These are phyloP conservation scores for Themeda triandra DNA, from an alignment of 176 grass and related monocot species.

Conservation along the genomic window DNA sequence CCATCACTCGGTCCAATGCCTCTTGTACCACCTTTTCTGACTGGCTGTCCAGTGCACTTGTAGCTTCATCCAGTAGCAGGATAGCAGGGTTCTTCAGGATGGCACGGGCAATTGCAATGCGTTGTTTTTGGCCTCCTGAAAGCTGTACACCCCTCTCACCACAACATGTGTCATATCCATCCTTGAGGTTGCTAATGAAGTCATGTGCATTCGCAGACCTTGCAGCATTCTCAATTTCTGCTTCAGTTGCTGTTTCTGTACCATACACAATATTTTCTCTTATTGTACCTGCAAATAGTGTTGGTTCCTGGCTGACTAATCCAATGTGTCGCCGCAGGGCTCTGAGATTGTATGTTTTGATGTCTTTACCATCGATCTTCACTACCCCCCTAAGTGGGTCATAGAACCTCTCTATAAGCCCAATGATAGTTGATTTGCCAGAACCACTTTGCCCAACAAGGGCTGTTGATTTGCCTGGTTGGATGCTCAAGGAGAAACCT, in stretches of 20 bases:
- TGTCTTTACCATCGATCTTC: constrained; percentile 70
- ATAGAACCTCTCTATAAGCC: constrained; percentile 93
- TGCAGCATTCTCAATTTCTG: constrained; percentile 77
- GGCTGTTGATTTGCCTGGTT: constrained; percentile 83
- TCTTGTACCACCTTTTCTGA: constrained; percentile 90
- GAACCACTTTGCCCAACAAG: constrained; percentile 95
- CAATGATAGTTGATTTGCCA: constrained; percentile 93
- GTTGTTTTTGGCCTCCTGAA: constrained; percentile 94
- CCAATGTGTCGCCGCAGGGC: constrained; percentile 74
- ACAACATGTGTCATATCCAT: constrained; percentile 87
- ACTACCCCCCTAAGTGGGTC: constrained; percentile 71
- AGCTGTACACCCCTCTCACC: constrained; percentile 86
- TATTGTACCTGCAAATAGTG: constrained; percentile 82
- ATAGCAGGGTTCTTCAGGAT: constrained; percentile 86
- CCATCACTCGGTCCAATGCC: constrained; percentile 84
- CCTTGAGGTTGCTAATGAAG: constrained; percentile 92
- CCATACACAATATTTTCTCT: constrained; percentile 84
- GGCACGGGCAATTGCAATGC: constrained; percentile 90
- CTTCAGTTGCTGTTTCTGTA: constrained; percentile 50
- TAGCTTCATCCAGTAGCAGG: constrained; percentile 84
- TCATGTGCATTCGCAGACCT: constrained; percentile 85
- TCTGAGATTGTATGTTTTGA: constrained; percentile 72
- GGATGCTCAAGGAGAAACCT: constrained; percentile 81
- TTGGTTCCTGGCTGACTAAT: constrained; percentile 91
- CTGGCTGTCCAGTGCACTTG: constrained; percentile 90